Percentiles rank a stretch among this genome's conserved stretches.
Evolutionary conservation across 148 eudicot species (phyloP).

Genomic region (Amaranthus hypochondriacus): DNA sequence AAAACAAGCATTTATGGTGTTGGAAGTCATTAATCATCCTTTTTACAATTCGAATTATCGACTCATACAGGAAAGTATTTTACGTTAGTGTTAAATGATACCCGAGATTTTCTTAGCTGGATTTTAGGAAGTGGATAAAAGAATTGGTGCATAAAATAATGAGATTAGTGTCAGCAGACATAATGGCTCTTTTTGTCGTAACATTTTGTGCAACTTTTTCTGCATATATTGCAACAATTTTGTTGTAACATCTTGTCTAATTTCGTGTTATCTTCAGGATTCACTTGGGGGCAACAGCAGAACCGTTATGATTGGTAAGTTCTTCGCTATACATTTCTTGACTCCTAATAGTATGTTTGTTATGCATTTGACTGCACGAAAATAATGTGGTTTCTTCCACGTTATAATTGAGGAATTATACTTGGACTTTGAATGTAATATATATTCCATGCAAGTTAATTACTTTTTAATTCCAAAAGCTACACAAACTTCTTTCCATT

Average conservation of each 20-base stretch:
- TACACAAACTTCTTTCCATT: background rate
- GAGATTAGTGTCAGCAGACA: background rate
- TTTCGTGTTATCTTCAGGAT: constrained; percentile 48
- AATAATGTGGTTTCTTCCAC: background rate
- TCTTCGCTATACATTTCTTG: constrained; percentile 1
- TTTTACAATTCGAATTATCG: background rate
- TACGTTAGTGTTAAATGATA: background rate
- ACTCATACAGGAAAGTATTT: background rate
- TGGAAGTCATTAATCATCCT: background rate
- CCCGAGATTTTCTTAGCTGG: background rate
- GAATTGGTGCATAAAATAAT: background rate
- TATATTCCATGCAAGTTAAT: background rate
- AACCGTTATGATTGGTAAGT: constrained; percentile 93
- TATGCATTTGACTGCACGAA: no score
- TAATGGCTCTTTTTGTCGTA: background rate
- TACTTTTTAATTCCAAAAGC: background rate
- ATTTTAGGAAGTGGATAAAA: background rate
- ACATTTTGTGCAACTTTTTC: background rate
- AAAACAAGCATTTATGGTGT: background rate
- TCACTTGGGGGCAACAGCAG: constrained; percentile 99
- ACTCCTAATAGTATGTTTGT: background rate
- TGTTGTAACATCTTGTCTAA: constrained; percentile 1
- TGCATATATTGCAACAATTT: background rate
- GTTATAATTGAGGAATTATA: no score
- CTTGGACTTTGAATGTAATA: background rate